Percentiles rank a stretch among this genome's conserved stretches.
Conservation (phyloP, 495 filamentous ascomycete genomes). For the Jackrogersella multiformis region DNA sequence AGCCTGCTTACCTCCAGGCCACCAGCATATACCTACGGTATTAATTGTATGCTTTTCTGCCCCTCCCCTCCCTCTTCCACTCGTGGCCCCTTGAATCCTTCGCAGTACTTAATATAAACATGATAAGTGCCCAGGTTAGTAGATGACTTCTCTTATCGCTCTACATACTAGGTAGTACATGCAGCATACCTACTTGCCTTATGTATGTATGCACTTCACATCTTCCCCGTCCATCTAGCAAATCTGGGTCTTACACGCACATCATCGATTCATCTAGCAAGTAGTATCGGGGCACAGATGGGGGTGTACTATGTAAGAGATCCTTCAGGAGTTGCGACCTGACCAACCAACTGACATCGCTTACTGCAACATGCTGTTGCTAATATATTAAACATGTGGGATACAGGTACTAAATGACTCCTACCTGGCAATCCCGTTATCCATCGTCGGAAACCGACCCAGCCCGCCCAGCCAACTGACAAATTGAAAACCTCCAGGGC, state of each 20-base stretch:
- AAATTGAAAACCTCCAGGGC: background rate
- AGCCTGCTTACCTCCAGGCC: too few species aligned
- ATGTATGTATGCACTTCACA: too few species aligned
- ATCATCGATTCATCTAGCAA: slow-evolving; percentile 41
- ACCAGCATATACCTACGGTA: too few species aligned
- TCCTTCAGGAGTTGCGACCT: slow-evolving; percentile 39
- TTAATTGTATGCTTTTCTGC: too few species aligned
- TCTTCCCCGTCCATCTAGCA: slow-evolving; percentile 4
- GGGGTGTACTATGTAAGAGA: slow-evolving; percentile 31
- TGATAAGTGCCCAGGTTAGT: too few species aligned
- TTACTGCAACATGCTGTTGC: slow-evolving; percentile 15
- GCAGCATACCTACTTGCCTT: too few species aligned
- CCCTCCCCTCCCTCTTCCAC: too few species aligned
- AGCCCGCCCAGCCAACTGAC: background rate
- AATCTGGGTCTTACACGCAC: slow-evolving; percentile 29
- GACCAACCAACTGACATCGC: slow-evolving; percentile 24
- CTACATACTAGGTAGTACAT: too few species aligned
- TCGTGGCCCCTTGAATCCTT: slow-evolving; percentile 5
- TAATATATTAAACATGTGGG: slow-evolving; percentile 17
- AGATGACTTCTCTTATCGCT: slow-evolving; percentile 11
- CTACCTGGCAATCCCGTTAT: background rate
- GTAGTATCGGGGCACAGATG: slow-evolving; percentile 38
- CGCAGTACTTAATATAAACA: too few species aligned
- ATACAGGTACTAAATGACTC: background rate
- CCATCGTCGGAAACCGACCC: background rate